Evolutionary conservation across 176 grass and related monocot genomes (phyloP).

Genomic region (Aegilops umbellulata): DNA sequence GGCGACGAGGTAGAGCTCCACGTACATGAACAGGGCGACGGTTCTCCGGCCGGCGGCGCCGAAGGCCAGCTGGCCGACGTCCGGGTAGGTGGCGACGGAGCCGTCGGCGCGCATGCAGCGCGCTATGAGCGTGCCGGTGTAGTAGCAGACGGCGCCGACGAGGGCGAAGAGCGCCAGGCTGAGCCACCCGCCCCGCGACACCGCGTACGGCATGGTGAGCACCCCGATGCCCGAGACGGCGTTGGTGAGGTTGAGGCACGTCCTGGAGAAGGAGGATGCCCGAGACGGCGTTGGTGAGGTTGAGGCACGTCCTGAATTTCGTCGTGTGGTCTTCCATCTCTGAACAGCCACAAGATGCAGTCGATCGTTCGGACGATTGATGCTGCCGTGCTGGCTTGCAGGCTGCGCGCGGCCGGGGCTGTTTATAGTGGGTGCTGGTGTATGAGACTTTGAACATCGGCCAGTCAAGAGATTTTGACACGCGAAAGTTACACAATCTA

Average conservation of each 20-base stretch:
- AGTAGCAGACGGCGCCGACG: conserved; percentile 5
- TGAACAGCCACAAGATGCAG: neutral
- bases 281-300: too few species aligned
- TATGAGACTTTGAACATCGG: too few species aligned
- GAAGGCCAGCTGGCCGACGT: neutral
- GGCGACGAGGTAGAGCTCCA: conserved; percentile 10
- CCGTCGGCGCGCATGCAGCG: neutral
- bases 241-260: conserved; percentile 8
- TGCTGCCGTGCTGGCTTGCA: too few species aligned
- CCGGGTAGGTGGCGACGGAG: neutral
- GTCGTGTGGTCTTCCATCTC: neutral
- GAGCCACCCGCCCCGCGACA: conserved; percentile 4
- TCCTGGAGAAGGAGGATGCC: conserved; percentile 8
- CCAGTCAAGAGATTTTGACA: too few species aligned
- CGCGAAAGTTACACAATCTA: neutral
- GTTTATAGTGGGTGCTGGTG: too few species aligned
- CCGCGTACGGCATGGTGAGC: neutral
- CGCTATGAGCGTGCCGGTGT: neutral
- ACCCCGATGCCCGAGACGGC: conserved; percentile 3
- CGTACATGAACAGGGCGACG: neutral
- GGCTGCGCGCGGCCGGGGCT: too few species aligned
- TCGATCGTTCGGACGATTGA: too few species aligned
- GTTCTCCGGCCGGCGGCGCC: neutral
- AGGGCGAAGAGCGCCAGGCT: neutral
- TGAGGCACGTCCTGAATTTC: too few species aligned